Evolutionary conservation across 1,284 basidiomycete genomes (phyloP), one percentile per base, ranked within the genome.

Genomic region (Vanrija humicola): DNA sequence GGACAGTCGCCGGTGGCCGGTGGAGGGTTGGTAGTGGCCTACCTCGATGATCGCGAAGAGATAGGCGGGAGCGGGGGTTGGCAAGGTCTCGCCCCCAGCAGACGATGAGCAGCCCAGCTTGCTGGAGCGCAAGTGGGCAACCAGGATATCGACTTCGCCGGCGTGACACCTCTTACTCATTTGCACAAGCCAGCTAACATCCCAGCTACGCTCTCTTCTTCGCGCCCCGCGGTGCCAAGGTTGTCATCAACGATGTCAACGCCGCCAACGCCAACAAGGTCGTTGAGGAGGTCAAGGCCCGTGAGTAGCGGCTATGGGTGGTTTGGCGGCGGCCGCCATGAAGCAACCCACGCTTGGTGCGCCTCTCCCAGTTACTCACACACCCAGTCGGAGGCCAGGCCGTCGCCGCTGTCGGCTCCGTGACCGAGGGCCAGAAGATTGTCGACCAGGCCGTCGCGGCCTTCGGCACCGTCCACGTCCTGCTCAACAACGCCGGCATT

Each of bases 401-500:
- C 1, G 82, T 90, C 19, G 84, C 83, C 48, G 96, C 97, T 75
- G 87, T 86, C 45, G 88, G 93, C 19, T 94, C 89, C 1, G 95
- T 90, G 48, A 85, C 87, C 7, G 91, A 98, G 64, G 96, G 95
- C 15, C 83, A 82, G 43, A 86, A 89, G 54, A 87, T 95, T 59
- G 88, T 98, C 65, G 73, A 77, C 53, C 82, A 90, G 77, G 94
- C 93, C 21, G 76, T 97, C 39, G 86, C 94, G 68, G 83, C 86
- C 29, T 98, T 93, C 76, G 94, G 94, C 1, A 81, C 81, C 1
- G 82, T 96, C 81, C 63, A 90, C 87, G 73, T 84, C 60, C 83
- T 95, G 48, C 87, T 98, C 71, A 98, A 98, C 81, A 99, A 98
- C 79, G 96, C 96, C 47, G 95, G 96, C 49, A 92, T 98, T 63